Conservation (phyloP, 2,329 filamentous ascomycete genomes). For the Fusarium acutatum region DNA sequence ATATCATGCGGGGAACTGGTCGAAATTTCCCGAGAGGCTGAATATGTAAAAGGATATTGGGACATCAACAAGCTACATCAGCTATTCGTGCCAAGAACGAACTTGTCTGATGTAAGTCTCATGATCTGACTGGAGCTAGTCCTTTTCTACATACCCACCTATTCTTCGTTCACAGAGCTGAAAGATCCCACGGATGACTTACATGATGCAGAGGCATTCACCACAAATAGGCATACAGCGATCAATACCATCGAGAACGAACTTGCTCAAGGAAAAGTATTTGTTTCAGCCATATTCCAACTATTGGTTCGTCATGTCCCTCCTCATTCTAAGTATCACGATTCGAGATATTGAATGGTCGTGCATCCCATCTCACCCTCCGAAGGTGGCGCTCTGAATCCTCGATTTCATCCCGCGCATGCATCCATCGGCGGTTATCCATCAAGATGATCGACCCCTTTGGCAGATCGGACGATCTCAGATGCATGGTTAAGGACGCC, state of each 20-base stretch:
- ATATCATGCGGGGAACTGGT: neutral
- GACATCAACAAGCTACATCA: rapidly evolving
- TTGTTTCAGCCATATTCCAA: rapidly evolving
- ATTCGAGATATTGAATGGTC: conserved; percentile 28
- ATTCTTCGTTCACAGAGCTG: too few relatives aligned
- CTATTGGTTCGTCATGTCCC: rapidly evolving
- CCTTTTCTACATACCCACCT: too few relatives aligned
- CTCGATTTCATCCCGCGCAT: conserved; percentile 44
- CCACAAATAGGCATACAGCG: rapidly evolving
- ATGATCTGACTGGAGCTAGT: too few relatives aligned
- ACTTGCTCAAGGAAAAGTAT: rapidly evolving
- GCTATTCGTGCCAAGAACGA: too few relatives aligned
- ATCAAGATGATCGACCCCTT: conserved; percentile 44
- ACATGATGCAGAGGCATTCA: neutral
- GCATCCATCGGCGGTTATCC: conserved; percentile 49
- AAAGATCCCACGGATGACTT: too few relatives aligned
- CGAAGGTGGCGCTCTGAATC: conserved; percentile 48
- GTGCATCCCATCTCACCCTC: conserved; percentile 47
- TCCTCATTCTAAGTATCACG: rapidly evolving
- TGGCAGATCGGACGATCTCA: conserved; percentile 41
- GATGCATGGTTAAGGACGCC: conserved; percentile 32
- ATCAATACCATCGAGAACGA: rapidly evolving
- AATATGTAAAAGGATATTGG: rapidly evolving
- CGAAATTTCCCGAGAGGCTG: neutral
- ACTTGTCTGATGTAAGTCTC: too few relatives aligned